These are phyloP conservation scores for Bauhinia variegata DNA, from an alignment of 306 rosid genomes.

Conservation along the genomic window DNA sequence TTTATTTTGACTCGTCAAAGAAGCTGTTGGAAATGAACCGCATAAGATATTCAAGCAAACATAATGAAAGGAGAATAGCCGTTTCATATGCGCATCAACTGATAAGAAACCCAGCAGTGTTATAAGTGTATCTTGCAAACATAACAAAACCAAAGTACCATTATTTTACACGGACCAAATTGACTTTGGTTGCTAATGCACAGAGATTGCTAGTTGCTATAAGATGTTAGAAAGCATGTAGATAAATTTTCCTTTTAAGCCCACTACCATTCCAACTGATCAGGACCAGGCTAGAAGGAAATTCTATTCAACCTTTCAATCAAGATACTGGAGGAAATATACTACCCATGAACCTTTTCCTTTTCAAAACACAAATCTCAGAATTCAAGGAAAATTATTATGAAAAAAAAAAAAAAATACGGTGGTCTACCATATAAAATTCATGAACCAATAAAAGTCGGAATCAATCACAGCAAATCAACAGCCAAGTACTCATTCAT, in stretches of 20 bases:
- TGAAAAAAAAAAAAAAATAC: too few species aligned
- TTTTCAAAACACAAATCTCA: too few species aligned
- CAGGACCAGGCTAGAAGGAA: neutral
- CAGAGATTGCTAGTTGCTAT: neutral
- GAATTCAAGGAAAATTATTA: too few species aligned
- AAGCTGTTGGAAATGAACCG: slow-evolving; percentile 31
- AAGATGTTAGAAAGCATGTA: neutral
- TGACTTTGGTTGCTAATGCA: neutral
- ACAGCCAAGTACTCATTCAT: neutral
- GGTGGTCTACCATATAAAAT: too few species aligned
- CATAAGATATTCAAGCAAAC: slow-evolving; percentile 4
- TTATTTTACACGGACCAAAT: neutral
- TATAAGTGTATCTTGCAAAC: neutral
- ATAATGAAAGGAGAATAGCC: neutral
- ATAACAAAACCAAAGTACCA: neutral
- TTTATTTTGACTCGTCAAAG: slow-evolving; percentile 14
- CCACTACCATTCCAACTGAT: neutral
- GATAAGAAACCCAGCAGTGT: slow-evolving; percentile 10
- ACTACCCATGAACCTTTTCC: neutral
- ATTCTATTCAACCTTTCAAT: neutral
- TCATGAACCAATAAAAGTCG: neutral
- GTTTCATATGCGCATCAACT: neutral
- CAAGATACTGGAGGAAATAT: neutral
- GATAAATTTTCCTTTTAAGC: neutral
- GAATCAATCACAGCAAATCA: neutral